Evolutionary conservation across 805 yeast genomes (phyloP).

Genomic region (Nakazawaea ernobii): DNA sequence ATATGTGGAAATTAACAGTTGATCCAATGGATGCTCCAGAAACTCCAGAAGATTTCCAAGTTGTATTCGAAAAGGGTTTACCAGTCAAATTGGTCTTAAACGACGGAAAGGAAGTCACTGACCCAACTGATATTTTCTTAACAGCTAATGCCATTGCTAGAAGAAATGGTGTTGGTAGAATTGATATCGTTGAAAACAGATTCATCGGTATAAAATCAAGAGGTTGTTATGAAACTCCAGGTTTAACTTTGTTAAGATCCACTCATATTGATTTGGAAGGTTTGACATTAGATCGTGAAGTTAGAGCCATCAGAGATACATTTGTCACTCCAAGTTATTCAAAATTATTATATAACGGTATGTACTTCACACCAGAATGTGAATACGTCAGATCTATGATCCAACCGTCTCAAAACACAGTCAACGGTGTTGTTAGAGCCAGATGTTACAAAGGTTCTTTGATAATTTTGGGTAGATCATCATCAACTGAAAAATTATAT

Average conservation of each 20-base stretch:
- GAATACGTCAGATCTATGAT: constrained; percentile 94
- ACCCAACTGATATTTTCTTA: constrained; percentile 86
- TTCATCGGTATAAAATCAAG: constrained; percentile 98
- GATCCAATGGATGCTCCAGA: constrained; percentile 96
- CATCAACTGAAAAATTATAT: constrained; percentile 92
- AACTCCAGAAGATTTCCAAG: constrained; percentile 81
- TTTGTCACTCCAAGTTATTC: constrained; percentile 93
- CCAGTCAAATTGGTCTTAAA: constrained; percentile 75
- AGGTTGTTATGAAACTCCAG: constrained; percentile 99
- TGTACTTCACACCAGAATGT: constrained; percentile 97
- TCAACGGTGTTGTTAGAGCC: constrained; percentile 94
- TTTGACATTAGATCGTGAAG: constrained; percentile 94
- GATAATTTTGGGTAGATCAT: constrained; percentile 85
- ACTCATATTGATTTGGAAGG: constrained; percentile 98
- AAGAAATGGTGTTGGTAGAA: constrained; percentile 99
- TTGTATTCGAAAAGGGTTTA: constrained; percentile 78
- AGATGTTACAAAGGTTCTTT: constrained; percentile 89
- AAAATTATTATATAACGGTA: constrained; percentile 89
- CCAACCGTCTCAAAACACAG: constrained; percentile 89
- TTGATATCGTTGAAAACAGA: constrained; percentile 98
- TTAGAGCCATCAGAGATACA: constrained; percentile 91
- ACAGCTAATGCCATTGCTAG: constrained; percentile 94
- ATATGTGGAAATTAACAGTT: constrained; percentile 98
- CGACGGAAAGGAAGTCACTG: constrained; percentile 62
- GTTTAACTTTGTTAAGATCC: constrained; percentile 86